Evolutionary conservation across 2,329 filamentous ascomycete species (phyloP).

Genomic region (Ceratocystiopsis sp.): DNA sequence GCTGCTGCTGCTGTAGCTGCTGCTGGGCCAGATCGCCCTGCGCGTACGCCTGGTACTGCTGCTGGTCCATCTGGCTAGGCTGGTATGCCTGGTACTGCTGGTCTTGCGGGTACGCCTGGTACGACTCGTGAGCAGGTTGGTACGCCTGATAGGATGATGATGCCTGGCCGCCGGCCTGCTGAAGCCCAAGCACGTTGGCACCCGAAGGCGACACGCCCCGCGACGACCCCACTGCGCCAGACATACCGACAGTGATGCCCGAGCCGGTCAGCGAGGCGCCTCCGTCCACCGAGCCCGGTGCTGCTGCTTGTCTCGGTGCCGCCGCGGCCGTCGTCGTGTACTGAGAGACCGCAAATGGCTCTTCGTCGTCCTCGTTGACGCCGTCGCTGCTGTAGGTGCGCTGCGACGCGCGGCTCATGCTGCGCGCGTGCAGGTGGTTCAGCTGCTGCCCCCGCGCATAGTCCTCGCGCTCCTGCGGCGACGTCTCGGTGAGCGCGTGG

Average conservation of each 20-base stretch:
- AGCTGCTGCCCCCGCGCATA: conserved; percentile 44
- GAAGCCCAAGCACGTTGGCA: no score
- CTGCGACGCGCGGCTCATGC: conserved; percentile 49
- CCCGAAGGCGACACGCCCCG: no score
- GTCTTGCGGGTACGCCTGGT: no score
- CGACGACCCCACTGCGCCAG: no score
- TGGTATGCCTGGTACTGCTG: not conserved
- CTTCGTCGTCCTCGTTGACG: conserved; percentile 56
- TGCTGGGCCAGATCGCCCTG: not conserved
- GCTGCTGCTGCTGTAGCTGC: not conserved
- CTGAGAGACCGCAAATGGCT: conserved; percentile 31
- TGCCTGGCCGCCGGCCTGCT: no score
- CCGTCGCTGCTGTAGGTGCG: conserved; percentile 56
- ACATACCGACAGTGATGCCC: no score
- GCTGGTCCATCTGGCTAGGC: not conserved
- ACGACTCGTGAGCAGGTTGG: no score
- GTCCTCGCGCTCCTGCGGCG: conserved; percentile 70
- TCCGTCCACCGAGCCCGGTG: no score
- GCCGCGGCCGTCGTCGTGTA: no score
- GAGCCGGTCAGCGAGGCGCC: no score
- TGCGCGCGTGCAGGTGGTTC: conserved; percentile 44
- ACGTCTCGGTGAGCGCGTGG: conserved; percentile 73
- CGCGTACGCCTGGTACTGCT: not conserved
- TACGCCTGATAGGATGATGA: no score
- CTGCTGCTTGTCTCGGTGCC: no score